phyloP scores from a whole-genome alignment of 176 grass and related monocot genomes.

The Echinochloa phyllopogon region DNA sequence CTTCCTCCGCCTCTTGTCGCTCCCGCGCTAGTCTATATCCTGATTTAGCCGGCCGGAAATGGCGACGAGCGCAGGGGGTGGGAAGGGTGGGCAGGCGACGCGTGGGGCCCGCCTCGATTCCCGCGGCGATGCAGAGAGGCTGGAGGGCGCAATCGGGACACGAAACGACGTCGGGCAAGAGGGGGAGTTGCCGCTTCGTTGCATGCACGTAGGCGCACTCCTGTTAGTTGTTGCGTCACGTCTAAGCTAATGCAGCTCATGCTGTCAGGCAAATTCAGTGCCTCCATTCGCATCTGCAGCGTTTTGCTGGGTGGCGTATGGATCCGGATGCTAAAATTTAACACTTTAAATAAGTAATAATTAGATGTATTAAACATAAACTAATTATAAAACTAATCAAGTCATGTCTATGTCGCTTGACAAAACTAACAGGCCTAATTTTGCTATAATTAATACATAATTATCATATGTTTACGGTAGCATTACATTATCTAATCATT shows the following conservation, averaged over 20 bases:
- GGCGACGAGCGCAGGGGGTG: constrained; percentile 9
- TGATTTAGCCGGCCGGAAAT: constrained; percentile 49
- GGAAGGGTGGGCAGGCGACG: neutral
- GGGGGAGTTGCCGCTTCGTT: neutral
- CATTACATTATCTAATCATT: too few relatives aligned
- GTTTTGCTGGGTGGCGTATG: too few relatives aligned
- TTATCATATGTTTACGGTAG: too few relatives aligned
- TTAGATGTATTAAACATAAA: too few relatives aligned
- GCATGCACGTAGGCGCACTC: constrained; percentile 18
- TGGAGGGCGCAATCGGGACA: neutral
- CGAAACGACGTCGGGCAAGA: neutral
- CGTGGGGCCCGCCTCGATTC: constrained; percentile 43
- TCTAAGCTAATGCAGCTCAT: neutral
- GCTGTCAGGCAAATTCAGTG: neutral
- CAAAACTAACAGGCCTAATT: too few relatives aligned
- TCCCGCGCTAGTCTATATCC: constrained; percentile 34
- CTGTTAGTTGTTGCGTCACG: neutral
- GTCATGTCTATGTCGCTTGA: too few relatives aligned
- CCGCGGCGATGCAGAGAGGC: neutral
- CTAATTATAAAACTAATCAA: too few relatives aligned
- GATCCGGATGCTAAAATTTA: too few relatives aligned
- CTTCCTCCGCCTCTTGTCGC: neutral
- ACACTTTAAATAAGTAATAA: too few relatives aligned
- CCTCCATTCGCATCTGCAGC: neutral
- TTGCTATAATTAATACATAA: too few relatives aligned